Conservation (phyloP, 371 early-diverging fungal genomes). For the Blakeslea trispora region DNA sequence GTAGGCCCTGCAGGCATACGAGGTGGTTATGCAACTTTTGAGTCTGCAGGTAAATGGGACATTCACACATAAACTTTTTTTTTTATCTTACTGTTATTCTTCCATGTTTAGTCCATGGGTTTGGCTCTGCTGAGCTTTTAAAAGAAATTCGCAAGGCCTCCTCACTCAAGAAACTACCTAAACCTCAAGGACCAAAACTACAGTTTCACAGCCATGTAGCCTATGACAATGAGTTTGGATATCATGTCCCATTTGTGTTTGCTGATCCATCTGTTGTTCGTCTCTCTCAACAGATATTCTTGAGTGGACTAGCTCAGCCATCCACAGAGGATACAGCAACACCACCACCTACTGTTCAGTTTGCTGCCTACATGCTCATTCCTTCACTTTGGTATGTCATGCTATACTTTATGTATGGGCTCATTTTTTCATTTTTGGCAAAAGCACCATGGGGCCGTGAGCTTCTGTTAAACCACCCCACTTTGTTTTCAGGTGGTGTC, state of each 20-base stretch:
- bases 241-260: constrained; percentile 61
- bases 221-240: constrained; percentile 55
- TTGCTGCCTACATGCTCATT: constrained; percentile 60
- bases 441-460: constrained; percentile 58
- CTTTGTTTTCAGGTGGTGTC: constrained; percentile 50
- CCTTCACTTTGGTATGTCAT: constrained; percentile 52
- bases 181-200: constrained; percentile 42
- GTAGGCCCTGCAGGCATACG: constrained; percentile 55
- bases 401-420: constrained; percentile 35
- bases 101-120: constrained; percentile 61
- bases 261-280: constrained; percentile 63
- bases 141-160: constrained; percentile 57
- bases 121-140: constrained; percentile 53
- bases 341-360: constrained; percentile 58
- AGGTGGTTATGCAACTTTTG: constrained; percentile 62
- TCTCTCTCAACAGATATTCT: constrained; percentile 55
- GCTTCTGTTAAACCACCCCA: constrained; percentile 60
- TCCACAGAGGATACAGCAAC: constrained; percentile 21
- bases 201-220: constrained; percentile 40
- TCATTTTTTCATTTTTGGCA: constrained; percentile 53
- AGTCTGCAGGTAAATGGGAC: constrained; percentile 49
- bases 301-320: constrained; percentile 34
- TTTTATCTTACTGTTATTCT: neutral
- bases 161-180: constrained; percentile 47
- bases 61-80: too few relatives aligned